Evolutionary conservation across 2,329 filamentous ascomycete species (phyloP), one percentile per base, ranked within the genome.

Genomic region (Pestalotiopsis sp.): DNA sequence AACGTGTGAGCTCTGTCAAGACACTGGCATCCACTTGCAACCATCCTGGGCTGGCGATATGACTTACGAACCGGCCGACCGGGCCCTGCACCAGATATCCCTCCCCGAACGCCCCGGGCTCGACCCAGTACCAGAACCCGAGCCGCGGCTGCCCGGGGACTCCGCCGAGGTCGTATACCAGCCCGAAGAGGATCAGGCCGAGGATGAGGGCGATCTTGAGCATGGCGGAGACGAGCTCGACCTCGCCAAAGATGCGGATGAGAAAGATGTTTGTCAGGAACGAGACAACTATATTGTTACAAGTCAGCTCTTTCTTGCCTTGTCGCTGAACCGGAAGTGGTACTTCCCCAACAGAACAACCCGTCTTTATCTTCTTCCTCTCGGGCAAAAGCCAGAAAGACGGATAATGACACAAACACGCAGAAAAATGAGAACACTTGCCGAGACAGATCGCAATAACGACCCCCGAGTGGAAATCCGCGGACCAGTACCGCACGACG

Each of bases 111-210:
- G 85, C 83, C 6, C 85, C 85, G 0, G 85, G 85, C 5, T 81
- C 68, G 13, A 81, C 81, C 84, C 85, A 87, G 75, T 85, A 87
- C 39, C 83, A 77, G 73, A 86, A 86, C 2, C 85, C 85, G 69
- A 83, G 84, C 55, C 81, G 78, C 70, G 86, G 82, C 72, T 83
- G 79, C 67, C 85, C 81, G 2, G 85, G 84, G 6, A 83, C 85
- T 67, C 85, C 85, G 20, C 85, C 85, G 2, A 85, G 76, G 69
- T 83, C 83, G 31, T 86, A 78, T 59, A 87, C 79, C 41, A 86
- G 77, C 2, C 81, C 84, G 11, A 83, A 71, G 39, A 87, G 84
- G 64, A 85, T 82, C 41, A 85, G 65, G 23, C 86, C 82, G 68
- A 87, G 87, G 75, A 87, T 81, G 0, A 81, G 80, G 58, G 71